Conservation (phyloP, 352 stramenopile genomes). For the Aphanomyces invadans region DNA sequence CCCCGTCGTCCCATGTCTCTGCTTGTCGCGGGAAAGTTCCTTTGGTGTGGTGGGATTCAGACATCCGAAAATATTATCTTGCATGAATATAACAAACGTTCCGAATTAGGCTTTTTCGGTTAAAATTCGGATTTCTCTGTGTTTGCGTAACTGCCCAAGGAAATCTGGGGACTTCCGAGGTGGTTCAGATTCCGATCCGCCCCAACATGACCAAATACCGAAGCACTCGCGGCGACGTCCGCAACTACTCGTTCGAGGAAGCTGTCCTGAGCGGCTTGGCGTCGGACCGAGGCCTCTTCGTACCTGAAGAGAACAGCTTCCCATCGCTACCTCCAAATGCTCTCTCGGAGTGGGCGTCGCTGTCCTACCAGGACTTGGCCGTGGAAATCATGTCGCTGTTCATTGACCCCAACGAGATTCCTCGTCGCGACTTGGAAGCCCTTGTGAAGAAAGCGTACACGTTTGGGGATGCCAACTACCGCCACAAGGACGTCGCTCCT, state of each 20-base stretch:
- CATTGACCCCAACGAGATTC: constrained; percentile 94
- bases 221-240: constrained; percentile 73
- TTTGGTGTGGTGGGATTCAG: background rate
- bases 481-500: constrained; percentile 89
- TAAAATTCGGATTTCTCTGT: background rate
- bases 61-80: no score
- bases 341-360: constrained; percentile 67
- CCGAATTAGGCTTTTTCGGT: background rate
- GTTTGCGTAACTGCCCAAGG: background rate
- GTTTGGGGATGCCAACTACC: constrained; percentile 70
- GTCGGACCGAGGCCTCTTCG: constrained; percentile 73
- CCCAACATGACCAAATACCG: constrained; percentile 69
- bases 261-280: constrained; percentile 80
- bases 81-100: no score
- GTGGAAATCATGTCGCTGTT: constrained; percentile 95
- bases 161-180: background rate
- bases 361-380: constrained; percentile 93
- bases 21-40: background rate
- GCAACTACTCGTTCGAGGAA: constrained; percentile 77
- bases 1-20: no score
- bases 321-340: constrained; percentile 58
- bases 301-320: constrained; percentile 74
- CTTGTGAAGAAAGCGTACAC: constrained; percentile 93
- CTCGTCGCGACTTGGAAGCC: constrained; percentile 72
- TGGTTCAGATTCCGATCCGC: background rate